Percentiles rank a stretch among this genome's conserved stretches.
phyloP scores from a whole-genome alignment of 2,329 filamentous ascomycete genomes.

The Domatiomyces catenatus region DNA sequence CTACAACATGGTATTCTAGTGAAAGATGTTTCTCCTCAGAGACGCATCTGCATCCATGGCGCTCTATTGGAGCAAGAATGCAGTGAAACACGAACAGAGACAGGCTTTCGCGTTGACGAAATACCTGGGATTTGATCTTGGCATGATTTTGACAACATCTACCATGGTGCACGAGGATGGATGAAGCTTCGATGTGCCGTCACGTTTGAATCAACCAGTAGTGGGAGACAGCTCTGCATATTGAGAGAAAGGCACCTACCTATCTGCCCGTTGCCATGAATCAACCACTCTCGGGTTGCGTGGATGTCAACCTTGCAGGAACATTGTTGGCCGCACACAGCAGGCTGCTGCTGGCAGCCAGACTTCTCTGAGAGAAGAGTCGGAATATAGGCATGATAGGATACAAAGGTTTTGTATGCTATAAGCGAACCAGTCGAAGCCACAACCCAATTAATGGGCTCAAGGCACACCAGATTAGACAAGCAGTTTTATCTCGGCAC shows the following conservation, averaged over 20 bases:
- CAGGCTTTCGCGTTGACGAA: conserved; percentile 45
- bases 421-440: background rate
- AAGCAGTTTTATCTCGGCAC: background rate
- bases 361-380: background rate
- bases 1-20: too few species aligned
- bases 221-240: background rate
- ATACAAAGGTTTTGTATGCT: background rate
- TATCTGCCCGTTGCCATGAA: background rate
- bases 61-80: conserved; percentile 1
- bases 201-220: background rate
- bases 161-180: conserved; percentile 11
- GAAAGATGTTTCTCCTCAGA: conserved; percentile 11
- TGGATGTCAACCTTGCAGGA: background rate
- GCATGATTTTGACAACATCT: conserved; percentile 16
- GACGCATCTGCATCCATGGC: conserved; percentile 6
- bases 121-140: conserved; percentile 47
- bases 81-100: conserved; percentile 9
- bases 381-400: background rate
- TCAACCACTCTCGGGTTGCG: background rate
- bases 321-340: background rate
- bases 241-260: too few species aligned
- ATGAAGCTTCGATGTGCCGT: conserved; percentile 17
- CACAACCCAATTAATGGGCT: background rate
- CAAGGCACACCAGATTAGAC: background rate
- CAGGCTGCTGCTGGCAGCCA: background rate